Conservation (phyloP, 2,329 filamentous ascomycete species). For the Hortaea sp. region DNA sequence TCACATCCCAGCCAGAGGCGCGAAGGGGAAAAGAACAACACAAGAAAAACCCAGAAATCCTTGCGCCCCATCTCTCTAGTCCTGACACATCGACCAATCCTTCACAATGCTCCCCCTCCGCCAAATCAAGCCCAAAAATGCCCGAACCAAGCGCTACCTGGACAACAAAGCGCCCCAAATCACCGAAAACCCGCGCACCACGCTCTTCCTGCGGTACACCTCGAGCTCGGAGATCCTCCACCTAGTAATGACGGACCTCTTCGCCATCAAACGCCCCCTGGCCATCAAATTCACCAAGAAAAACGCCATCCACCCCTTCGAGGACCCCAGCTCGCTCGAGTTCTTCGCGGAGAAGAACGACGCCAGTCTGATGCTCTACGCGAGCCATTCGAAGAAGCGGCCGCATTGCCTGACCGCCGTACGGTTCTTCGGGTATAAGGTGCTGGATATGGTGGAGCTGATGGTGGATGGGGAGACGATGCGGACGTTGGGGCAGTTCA, state of each 20-base stretch:
- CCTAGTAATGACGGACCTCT: conserved; percentile 74
- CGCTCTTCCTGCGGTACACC: conserved; percentile 80
- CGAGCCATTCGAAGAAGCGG: conserved; percentile 84
- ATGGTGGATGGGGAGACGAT: conserved; percentile 67
- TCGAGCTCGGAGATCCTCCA: conserved; percentile 74
- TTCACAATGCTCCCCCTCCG: conserved; percentile 43
- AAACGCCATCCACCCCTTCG: conserved; percentile 90
- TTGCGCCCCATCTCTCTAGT: no score
- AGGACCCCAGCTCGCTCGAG: conserved; percentile 76
- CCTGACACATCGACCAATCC: no score
- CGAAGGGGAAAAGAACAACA: neutral
- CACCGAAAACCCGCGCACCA: conserved; percentile 80
- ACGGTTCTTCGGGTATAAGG: conserved; percentile 73
- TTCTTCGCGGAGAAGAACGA: conserved; percentile 98
- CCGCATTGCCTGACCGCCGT: conserved; percentile 78
- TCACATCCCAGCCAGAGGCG: no score
- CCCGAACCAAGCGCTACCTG: conserved; percentile 87
- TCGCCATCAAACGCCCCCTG: conserved; percentile 73
- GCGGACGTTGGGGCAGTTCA: conserved; percentile 63
- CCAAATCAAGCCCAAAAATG: conserved; percentile 53
- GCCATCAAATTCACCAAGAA: conserved; percentile 94
- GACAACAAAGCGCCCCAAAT: conserved; percentile 86
- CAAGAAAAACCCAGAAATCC: no score
- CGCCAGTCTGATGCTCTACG: conserved; percentile 74
- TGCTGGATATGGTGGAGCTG: conserved; percentile 92